A percentile compares a stretch with the other conserved stretches of the same genome.
phyloP scores from a whole-genome alignment of 2,329 filamentous ascomycete genomes.

The Aspergillus sp. region DNA sequence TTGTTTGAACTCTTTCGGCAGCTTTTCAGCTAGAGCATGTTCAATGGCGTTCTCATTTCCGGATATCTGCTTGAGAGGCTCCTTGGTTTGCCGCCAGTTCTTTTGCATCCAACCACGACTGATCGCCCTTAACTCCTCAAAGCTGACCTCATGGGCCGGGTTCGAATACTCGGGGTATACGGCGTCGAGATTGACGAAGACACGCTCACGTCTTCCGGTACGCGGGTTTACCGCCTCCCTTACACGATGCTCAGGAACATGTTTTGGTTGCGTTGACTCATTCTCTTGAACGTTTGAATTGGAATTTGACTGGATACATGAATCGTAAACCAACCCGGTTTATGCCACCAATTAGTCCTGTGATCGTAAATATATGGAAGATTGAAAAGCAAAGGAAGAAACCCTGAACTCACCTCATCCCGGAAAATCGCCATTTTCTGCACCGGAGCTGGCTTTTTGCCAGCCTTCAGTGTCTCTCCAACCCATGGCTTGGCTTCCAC shows the following conservation, averaged over 20 bases:
- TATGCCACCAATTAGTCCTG: slow-evolving; percentile 85
- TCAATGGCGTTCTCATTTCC: slow-evolving; percentile 29
- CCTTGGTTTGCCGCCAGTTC: slow-evolving; percentile 50
- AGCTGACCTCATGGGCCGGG: slow-evolving; percentile 73
- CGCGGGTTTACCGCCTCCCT: slow-evolving; percentile 80
- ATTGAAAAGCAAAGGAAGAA: slow-evolving; percentile 38
- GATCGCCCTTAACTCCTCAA: slow-evolving; percentile 85
- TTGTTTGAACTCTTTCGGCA: slow-evolving; percentile 32
- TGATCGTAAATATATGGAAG: slow-evolving; percentile 76
- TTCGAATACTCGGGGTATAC: slow-evolving; percentile 78
- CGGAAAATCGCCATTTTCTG: slow-evolving; percentile 91
- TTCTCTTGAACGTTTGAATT: slow-evolving; percentile 38
- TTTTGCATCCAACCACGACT: slow-evolving; percentile 65
- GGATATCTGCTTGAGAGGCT: slow-evolving; percentile 58
- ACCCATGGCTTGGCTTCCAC: slow-evolving; percentile 86
- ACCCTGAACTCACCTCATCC: slow-evolving; percentile 77
- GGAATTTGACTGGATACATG: slow-evolving; percentile 54
- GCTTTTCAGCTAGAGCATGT: slow-evolving; percentile 18
- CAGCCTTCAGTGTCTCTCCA: slow-evolving; percentile 84
- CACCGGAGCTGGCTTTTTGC: slow-evolving; percentile 72
- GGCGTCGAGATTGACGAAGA: slow-evolving; percentile 81
- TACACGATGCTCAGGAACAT: slow-evolving; percentile 69
- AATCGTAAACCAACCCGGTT: slow-evolving; percentile 39
- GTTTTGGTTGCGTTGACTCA: slow-evolving; percentile 46
- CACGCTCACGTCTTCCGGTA: slow-evolving; percentile 78